Conservation (phyloP, 129 eudicot genomes). For the Flaveria brownii region DNA sequence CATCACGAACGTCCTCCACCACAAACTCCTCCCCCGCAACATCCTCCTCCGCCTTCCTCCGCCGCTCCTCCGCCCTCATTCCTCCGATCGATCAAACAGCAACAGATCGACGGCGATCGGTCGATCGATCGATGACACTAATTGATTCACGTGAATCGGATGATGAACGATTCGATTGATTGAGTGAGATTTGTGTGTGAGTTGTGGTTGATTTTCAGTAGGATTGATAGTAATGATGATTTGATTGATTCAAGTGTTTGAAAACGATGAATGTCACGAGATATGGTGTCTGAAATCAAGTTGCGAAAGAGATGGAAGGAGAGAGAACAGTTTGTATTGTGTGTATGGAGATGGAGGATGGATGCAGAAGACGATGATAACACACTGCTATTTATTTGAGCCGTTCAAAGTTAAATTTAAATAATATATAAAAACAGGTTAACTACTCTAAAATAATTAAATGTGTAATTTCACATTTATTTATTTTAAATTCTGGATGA, state of each 20-base stretch:
- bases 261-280: slow-evolving; percentile 30
- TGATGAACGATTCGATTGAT: not conserved
- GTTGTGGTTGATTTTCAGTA: not conserved
- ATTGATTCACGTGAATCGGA: not conserved
- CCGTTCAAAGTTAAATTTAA: slow-evolving; percentile 10
- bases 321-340: slow-evolving; percentile 21
- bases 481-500: not conserved
- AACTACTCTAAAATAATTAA: not conserved
- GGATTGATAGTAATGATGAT: too few relatives aligned
- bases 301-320: slow-evolving; percentile 33
- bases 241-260: slow-evolving; percentile 12
- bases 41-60: slow-evolving; percentile 14
- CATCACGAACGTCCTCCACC: slow-evolving; percentile 46
- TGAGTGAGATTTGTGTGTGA: slow-evolving; percentile 13
- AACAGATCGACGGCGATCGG: not conserved
- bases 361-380: slow-evolving; percentile 28
- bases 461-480: too few relatives aligned
- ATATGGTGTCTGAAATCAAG: slow-evolving; percentile 20
- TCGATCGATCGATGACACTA: not conserved
- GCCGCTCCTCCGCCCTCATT: slow-evolving; percentile 29
- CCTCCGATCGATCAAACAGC: not conserved
- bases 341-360: not conserved
- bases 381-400: slow-evolving; percentile 29
- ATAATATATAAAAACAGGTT: not conserved
- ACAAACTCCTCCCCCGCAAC: slow-evolving; percentile 47